Percentiles rank a stretch among this genome's conserved stretches.
Conservation (phyloP, 768 basidiomycete species). For the Termitomyces sp. region DNA sequence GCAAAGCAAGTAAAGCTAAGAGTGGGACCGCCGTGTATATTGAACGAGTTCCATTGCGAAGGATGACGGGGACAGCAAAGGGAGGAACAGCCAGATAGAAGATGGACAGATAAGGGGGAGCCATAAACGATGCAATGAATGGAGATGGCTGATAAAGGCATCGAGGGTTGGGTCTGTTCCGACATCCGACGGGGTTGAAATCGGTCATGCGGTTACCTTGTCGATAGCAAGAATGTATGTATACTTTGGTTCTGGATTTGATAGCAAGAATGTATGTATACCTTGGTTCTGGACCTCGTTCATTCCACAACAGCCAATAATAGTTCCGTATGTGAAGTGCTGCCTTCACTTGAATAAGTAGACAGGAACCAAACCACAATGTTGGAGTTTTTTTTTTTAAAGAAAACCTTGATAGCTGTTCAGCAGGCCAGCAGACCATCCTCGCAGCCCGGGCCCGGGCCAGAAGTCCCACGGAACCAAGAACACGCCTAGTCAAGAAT, state of each 20-base stretch:
- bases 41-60: background rate
- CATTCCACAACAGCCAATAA: background rate
- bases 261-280: background rate
- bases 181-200: background rate
- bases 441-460: background rate
- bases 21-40: conserved; percentile 12
- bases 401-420: background rate
- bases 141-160: background rate
- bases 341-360: background rate
- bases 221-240: background rate
- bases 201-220: background rate
- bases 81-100: conserved; percentile 6
- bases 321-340: background rate
- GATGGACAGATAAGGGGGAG: conserved; percentile 4
- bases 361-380: background rate
- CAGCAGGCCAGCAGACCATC: background rate
- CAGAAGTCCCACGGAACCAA: background rate
- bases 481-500: background rate
- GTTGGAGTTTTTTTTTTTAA: background rate
- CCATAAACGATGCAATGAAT: conserved; percentile 1
- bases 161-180: background rate
- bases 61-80: conserved; percentile 6
- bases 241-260: no score
- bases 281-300: background rate
- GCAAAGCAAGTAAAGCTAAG: conserved; percentile 9